phyloP scores from a whole-genome alignment of 2,329 filamentous ascomycete genomes.

The Fusarium abutilonis region DNA sequence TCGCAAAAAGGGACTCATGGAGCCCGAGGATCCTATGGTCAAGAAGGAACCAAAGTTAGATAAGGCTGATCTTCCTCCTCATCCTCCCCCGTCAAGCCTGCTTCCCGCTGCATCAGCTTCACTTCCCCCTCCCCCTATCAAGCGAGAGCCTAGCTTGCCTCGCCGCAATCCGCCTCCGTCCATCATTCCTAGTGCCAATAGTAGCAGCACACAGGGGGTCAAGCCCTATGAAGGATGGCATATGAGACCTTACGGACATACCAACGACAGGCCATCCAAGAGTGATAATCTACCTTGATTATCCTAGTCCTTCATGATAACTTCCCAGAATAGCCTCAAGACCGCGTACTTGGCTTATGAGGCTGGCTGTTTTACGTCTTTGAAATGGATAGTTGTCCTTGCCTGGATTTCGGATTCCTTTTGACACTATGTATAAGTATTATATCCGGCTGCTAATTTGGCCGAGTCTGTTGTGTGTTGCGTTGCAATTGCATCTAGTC shows the following conservation, averaged over 20 bases:
- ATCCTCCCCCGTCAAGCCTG: constrained; percentile 44
- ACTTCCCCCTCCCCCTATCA: constrained; percentile 50
- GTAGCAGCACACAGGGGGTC: constrained; percentile 46
- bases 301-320: not conserved
- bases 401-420: constrained; percentile 6
- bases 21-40: constrained; percentile 37
- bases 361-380: constrained; percentile 1
- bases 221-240: constrained; percentile 54
- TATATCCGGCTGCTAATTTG: constrained; percentile 1
- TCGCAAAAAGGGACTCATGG: constrained; percentile 66
- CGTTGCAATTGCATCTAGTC: not conserved
- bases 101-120: constrained; percentile 54
- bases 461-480: not conserved
- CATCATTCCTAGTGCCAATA: constrained; percentile 46
- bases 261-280: constrained; percentile 46
- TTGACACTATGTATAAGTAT: constrained; percentile 25
- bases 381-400: constrained; percentile 43
- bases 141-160: constrained; percentile 48
- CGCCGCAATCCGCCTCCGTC: constrained; percentile 49
- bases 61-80: constrained; percentile 25
- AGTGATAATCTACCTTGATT: constrained; percentile 49
- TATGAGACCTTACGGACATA: constrained; percentile 51
- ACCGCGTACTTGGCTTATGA: not conserved
- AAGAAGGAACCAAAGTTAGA: constrained; percentile 34
- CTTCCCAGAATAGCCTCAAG: not conserved